These are phyloP conservation scores for Glycine latifolia DNA, from an alignment of 306 rosid species.

Conservation along the genomic window DNA sequence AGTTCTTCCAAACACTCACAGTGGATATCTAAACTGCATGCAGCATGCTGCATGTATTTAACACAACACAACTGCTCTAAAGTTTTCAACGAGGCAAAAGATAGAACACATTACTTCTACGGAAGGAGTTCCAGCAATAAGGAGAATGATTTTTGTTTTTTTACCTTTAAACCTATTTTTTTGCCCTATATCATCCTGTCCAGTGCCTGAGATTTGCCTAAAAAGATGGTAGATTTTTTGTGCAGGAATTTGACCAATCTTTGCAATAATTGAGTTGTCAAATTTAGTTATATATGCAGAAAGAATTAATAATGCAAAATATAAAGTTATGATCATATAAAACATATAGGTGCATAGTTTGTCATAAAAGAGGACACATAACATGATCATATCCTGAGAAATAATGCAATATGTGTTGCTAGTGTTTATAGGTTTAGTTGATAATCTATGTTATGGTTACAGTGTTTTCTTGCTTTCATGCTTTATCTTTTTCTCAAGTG, in stretches of 20 bases:
- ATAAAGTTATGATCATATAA: background rate
- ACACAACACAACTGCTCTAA: background rate
- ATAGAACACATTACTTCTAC: background rate
- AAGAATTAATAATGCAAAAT: background rate
- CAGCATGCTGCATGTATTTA: background rate
- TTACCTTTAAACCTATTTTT: background rate
- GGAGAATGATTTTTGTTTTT: background rate
- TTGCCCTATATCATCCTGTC: background rate
- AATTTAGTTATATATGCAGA: background rate
- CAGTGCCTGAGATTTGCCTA: background rate
- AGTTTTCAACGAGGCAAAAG: background rate
- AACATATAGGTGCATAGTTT: background rate
- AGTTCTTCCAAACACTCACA: background rate
- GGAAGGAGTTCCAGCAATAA: background rate
- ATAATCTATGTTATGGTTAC: background rate
- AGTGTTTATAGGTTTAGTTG: background rate
- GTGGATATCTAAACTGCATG: background rate
- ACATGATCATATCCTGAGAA: background rate
- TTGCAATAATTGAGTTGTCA: background rate
- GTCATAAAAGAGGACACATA: background rate
- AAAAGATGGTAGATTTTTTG: background rate
- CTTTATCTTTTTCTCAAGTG: constrained; percentile 30
- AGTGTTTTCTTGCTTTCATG: constrained; percentile 1
- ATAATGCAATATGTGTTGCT: background rate
- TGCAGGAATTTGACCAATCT: no score